These are phyloP conservation scores for Picochlorum costavermella DNA, from an alignment of 139 green algal genomes.

Conservation along the genomic window DNA sequence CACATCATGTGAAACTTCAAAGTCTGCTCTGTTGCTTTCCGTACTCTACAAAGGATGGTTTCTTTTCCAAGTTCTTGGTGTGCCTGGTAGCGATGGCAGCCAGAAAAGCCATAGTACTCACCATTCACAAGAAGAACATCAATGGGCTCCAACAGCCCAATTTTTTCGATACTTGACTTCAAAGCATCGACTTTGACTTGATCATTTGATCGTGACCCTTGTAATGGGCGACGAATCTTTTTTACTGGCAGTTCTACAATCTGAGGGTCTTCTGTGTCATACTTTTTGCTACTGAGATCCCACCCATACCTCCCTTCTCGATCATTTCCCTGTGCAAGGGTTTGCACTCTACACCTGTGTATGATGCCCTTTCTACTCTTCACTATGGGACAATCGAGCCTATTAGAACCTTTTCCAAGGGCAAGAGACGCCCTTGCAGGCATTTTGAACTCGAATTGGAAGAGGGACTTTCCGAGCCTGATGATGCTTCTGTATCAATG, in stretches of 20 bases:
- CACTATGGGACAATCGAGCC: too few relatives aligned
- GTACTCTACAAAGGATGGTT: slow-evolving; percentile 75
- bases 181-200: slow-evolving; percentile 72
- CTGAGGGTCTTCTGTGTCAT: neutral
- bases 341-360: too few relatives aligned
- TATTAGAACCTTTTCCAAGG: too few relatives aligned
- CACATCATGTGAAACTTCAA: slow-evolving; percentile 75
- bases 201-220: slow-evolving; percentile 49
- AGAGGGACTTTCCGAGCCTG: too few relatives aligned
- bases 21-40: slow-evolving; percentile 52
- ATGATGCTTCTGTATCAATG: too few relatives aligned
- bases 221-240: slow-evolving; percentile 45
- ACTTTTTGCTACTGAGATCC: neutral
- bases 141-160: slow-evolving; percentile 79
- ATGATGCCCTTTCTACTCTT: too few relatives aligned
- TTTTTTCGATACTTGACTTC: slow-evolving; percentile 69
- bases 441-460: too few relatives aligned
- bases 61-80: slow-evolving; percentile 64
- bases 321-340: too few relatives aligned
- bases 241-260: slow-evolving; percentile 37
- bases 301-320: neutral
- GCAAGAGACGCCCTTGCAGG: too few relatives aligned
- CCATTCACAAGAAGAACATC: slow-evolving; percentile 75
- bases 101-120: slow-evolving; percentile 77
- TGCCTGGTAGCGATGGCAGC: slow-evolving; percentile 69